A percentile compares a stretch with the other conserved stretches of the same genome.
These are phyloP conservation scores for Ascochyta fabae DNA, from an alignment of 2,329 filamentous ascomycete species.

Conservation along the genomic window DNA sequence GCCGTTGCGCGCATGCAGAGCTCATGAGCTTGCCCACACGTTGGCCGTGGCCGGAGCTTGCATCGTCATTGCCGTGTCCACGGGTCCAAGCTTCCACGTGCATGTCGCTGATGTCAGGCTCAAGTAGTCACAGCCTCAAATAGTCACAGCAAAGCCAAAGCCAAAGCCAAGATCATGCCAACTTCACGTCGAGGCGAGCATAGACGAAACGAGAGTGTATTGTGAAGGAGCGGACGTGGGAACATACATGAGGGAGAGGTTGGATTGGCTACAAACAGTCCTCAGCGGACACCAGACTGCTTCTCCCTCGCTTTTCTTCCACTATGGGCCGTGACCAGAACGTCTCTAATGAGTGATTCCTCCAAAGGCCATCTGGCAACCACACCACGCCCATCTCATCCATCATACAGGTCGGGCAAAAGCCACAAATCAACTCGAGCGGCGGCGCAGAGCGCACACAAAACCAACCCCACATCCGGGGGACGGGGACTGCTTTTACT, in stretches of 20 bases:
- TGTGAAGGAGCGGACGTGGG: constrained; percentile 15
- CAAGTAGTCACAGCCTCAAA: too few relatives aligned
- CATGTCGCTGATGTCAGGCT: neutral
- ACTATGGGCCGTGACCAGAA: constrained; percentile 10
- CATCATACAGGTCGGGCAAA: constrained; percentile 35
- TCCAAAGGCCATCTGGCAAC: constrained; percentile 21
- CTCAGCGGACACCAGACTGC: constrained; percentile 26
- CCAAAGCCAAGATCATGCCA: neutral
- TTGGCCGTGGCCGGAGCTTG: constrained; percentile 19
- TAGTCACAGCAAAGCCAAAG: too few relatives aligned
- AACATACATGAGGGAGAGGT: constrained; percentile 26
- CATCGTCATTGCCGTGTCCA: constrained; percentile 36
- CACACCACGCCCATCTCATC: constrained; percentile 17
- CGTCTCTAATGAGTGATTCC: constrained; percentile 15
- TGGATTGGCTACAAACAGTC: constrained; percentile 37
- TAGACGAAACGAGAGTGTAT: constrained; percentile 15
- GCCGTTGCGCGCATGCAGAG: constrained; percentile 22
- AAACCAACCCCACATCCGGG: constrained; percentile 50
- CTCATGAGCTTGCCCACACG: constrained; percentile 26
- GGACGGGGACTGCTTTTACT: constrained; percentile 48
- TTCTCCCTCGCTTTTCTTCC: constrained; percentile 28
- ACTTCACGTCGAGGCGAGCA: neutral
- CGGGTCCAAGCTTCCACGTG: constrained; percentile 12
- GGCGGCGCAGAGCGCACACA: constrained; percentile 40
- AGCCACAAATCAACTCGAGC: constrained; percentile 43